Conservation (phyloP, 108 stramenopile species). For the Cyclotella choctawhatcheeana region DNA sequence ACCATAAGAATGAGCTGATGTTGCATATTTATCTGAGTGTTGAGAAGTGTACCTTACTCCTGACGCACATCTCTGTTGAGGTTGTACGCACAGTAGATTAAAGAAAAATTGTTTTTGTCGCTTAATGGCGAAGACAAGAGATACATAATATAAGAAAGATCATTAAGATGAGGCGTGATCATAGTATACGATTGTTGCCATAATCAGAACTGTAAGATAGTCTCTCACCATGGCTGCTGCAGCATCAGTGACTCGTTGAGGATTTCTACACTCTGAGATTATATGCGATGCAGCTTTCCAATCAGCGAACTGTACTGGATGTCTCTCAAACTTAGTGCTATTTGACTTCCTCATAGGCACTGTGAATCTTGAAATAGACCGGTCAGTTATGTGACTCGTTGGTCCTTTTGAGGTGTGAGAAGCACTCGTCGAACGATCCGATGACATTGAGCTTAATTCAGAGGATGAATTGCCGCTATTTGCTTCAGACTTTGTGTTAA, state of each 20-base stretch:
- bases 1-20: constrained; percentile 16
- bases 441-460: constrained; percentile 36
- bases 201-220: too few species aligned
- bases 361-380: constrained; percentile 13
- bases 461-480: constrained; percentile 13
- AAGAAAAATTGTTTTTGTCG: constrained; percentile 34
- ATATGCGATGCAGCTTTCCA: constrained; percentile 37
- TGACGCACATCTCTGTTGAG: background rate
- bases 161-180: too few species aligned
- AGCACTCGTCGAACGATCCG: constrained; percentile 8
- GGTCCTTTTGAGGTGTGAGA: background rate
- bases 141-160: too few species aligned
- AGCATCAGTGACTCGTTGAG: constrained; percentile 33
- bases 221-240: too few species aligned
- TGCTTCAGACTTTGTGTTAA: constrained; percentile 10
- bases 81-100: too few species aligned
- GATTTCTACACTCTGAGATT: constrained; percentile 57
- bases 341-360: constrained; percentile 27
- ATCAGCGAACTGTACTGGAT: constrained; percentile 30
- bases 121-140: background rate
- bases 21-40: constrained; percentile 2
- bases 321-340: constrained; percentile 9
- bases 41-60: constrained; percentile 9
- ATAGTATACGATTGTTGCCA: too few species aligned
- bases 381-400: background rate